Evolutionary conservation across 306 rosid species (phyloP).

Genomic region (Quercus glauca): DNA sequence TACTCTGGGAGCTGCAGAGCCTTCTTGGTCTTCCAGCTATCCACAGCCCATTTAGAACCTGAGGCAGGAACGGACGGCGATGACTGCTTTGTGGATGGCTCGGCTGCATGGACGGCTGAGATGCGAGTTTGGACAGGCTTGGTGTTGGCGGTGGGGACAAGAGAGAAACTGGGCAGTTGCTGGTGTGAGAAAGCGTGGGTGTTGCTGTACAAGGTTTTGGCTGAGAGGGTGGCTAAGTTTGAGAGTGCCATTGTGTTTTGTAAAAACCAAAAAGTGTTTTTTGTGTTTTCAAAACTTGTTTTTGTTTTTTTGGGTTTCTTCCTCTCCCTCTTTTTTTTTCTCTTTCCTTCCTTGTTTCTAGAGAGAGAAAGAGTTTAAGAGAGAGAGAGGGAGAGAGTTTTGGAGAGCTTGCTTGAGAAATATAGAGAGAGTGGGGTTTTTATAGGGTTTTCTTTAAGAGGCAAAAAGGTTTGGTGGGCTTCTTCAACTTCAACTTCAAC

Average conservation of each 20-base stretch:
- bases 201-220: constrained; percentile 37
- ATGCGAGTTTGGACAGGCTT: constrained; percentile 32
- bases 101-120: constrained; percentile 63
- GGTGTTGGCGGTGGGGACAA: constrained; percentile 24
- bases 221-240: constrained; percentile 45
- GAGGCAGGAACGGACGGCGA: not conserved
- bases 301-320: not conserved
- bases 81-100: constrained; percentile 10
- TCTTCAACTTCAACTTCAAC: not conserved
- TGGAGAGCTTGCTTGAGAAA: not conserved
- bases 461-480: not conserved
- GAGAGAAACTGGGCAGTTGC: constrained; percentile 37
- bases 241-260: constrained; percentile 47
- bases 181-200: constrained; percentile 23
- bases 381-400: not conserved
- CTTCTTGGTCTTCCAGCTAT: constrained; percentile 61
- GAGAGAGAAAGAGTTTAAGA: not conserved
- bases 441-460: not conserved
- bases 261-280: too few relatives aligned
- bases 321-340: not conserved
- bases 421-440: not conserved
- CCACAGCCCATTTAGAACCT: constrained; percentile 42
- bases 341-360: not conserved
- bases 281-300: too few relatives aligned
- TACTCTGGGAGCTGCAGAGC: constrained; percentile 68